Percentiles rank a stretch among this genome's conserved stretches.
These are phyloP conservation scores for Trichophyton mentagrophytes DNA, from an alignment of 2,329 filamentous ascomycete genomes.

Conservation along the genomic window DNA sequence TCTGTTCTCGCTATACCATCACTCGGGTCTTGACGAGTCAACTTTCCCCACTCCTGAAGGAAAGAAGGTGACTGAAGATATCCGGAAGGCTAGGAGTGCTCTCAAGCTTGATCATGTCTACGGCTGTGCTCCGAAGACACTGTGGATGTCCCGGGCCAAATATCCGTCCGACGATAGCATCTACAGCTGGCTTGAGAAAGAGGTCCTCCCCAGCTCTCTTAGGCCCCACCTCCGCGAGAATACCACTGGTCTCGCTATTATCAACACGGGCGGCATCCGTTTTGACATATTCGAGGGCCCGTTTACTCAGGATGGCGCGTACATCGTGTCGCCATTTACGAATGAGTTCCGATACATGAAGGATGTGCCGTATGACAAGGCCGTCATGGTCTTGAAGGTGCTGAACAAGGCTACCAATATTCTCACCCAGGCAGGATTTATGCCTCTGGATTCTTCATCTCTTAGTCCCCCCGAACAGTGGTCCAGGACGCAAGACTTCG, in stretches of 20 bases:
- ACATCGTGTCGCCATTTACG: slow-evolving; percentile 74
- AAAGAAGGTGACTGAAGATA: slow-evolving; percentile 55
- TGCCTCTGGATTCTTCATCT: slow-evolving; percentile 15
- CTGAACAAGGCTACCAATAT: slow-evolving; percentile 47
- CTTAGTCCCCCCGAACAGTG: slow-evolving; percentile 37
- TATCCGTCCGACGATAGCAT: slow-evolving; percentile 65
- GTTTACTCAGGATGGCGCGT: slow-evolving; percentile 80
- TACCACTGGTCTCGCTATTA: slow-evolving; percentile 54
- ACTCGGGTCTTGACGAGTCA: slow-evolving; percentile 57
- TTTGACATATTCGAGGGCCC: slow-evolving; percentile 91
- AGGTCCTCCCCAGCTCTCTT: slow-evolving; percentile 59
- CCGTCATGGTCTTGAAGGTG: slow-evolving; percentile 51
- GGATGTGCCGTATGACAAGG: slow-evolving; percentile 66
- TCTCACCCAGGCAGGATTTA: slow-evolving; percentile 18
- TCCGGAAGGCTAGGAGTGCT: slow-evolving; percentile 54
- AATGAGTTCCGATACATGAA: slow-evolving; percentile 65
- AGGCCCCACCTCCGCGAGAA: slow-evolving; percentile 44
- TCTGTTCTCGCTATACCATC: slow-evolving; percentile 67
- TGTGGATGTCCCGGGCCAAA: slow-evolving; percentile 69
- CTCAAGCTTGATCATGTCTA: slow-evolving; percentile 60
- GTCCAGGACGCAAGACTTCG: slow-evolving; percentile 17
- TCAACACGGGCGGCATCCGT: slow-evolving; percentile 82
- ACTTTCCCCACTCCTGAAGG: slow-evolving; percentile 69
- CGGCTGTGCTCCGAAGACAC: slow-evolving; percentile 69
- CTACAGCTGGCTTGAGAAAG: slow-evolving; percentile 63